Conservation (phyloP, 768 basidiomycete species). For the Termitomyces bulborhizus region DNA sequence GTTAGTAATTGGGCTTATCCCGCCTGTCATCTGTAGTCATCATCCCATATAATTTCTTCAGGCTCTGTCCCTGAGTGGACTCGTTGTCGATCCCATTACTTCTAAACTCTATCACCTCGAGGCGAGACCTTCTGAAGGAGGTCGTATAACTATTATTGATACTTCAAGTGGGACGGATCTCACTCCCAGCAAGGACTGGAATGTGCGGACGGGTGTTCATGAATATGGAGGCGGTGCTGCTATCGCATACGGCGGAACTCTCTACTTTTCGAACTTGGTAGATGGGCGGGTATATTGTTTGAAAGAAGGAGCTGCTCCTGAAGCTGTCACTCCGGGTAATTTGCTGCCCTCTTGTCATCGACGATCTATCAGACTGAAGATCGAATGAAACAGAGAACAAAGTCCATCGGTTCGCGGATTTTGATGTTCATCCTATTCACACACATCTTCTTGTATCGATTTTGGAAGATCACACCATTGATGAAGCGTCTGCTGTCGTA, state of each 20-base stretch:
- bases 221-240: conserved; percentile 64
- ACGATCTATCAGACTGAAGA: neutral
- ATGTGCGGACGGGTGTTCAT: conserved; percentile 53
- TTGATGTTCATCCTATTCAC: conserved; percentile 49
- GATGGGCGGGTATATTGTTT: conserved; percentile 46
- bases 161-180: conserved; percentile 44
- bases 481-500: conserved; percentile 42
- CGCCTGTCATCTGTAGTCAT: neutral
- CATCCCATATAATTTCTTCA: conserved; percentile 14
- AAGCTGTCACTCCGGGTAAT: conserved; percentile 60
- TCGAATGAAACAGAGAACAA: conserved; percentile 30
- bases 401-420: conserved; percentile 57
- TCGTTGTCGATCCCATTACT: conserved; percentile 48
- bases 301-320: conserved; percentile 25
- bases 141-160: conserved; percentile 52
- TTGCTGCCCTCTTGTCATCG: conserved; percentile 6
- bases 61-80: conserved; percentile 33
- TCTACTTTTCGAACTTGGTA: conserved; percentile 48
- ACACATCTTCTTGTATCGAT: conserved; percentile 53
- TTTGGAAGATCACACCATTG: conserved; percentile 65
- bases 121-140: conserved; percentile 44
- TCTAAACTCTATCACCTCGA: conserved; percentile 51
- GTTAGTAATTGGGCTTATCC: conserved; percentile 14
- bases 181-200: conserved; percentile 43
- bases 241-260: conserved; percentile 33